phyloP scores from a whole-genome alignment of 805 yeast species.

The Yamadazyma olivae region DNA sequence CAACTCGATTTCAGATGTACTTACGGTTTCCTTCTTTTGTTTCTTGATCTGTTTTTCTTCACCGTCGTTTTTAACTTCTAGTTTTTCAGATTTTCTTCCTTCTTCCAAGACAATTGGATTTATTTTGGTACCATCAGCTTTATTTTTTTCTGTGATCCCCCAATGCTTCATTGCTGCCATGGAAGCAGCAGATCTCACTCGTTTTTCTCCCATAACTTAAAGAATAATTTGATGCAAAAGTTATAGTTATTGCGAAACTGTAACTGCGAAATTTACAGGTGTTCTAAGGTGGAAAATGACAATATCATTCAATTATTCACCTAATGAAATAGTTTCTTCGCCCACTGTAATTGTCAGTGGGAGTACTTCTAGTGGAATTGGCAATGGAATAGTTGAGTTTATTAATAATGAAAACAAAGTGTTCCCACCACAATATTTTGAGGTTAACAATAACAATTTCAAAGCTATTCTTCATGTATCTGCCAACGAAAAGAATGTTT shows the following conservation, averaged over 20 bases:
- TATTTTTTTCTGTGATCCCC: too few species aligned
- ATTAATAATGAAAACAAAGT: slow-evolving; percentile 30
- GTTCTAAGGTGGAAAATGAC: too few species aligned
- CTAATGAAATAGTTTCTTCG: slow-evolving; percentile 38
- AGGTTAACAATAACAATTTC: slow-evolving; percentile 67
- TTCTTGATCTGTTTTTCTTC: too few species aligned
- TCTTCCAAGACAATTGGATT: slow-evolving; percentile 1
- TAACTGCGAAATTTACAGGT: too few species aligned
- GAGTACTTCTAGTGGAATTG: slow-evolving; percentile 12
- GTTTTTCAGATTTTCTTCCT: too few species aligned
- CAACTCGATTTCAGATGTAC: slow-evolving; percentile 8
- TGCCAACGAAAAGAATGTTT: slow-evolving; percentile 56
- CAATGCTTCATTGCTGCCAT: slow-evolving; percentile 24
- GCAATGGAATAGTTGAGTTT: slow-evolving; percentile 28
- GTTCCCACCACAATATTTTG: slow-evolving; percentile 70
- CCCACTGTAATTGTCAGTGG: slow-evolving; percentile 39
- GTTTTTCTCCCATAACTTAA: too few species aligned
- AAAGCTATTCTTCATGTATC: slow-evolving; percentile 71
- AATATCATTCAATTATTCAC: slow-evolving; percentile 29
- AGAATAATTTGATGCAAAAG: too few species aligned
- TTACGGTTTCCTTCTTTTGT: neutral
- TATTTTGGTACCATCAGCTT: too few species aligned
- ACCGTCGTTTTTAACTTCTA: too few species aligned
- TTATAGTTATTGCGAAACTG: too few species aligned
- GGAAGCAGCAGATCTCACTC: slow-evolving; percentile 14